Conservation (phyloP, 495 filamentous ascomycete species). For the Usnea hakonensis region DNA sequence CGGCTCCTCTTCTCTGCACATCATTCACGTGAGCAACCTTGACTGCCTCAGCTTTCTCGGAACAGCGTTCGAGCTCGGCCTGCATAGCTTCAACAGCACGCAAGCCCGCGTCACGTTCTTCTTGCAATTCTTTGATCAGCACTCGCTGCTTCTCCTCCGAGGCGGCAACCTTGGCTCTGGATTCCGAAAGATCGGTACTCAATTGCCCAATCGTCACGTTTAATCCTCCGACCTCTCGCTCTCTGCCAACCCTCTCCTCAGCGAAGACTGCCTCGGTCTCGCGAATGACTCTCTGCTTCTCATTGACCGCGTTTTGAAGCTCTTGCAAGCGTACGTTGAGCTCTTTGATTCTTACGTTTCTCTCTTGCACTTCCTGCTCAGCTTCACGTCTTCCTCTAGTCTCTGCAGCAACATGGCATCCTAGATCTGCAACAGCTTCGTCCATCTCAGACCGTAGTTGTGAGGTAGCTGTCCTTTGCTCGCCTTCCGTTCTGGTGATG, state of each 20-base stretch:
- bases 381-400: conserved; percentile 31
- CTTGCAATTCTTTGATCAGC: conserved; percentile 27
- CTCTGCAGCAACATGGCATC: conserved; percentile 33
- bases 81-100: conserved; percentile 19
- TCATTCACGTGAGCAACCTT: conserved; percentile 15
- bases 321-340: conserved; percentile 29
- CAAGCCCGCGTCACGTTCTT: conserved; percentile 20
- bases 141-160: conserved; percentile 45
- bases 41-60: conserved; percentile 30
- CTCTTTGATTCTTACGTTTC: conserved; percentile 34
- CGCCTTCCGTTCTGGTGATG: conserved; percentile 50
- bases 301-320: conserved; percentile 38
- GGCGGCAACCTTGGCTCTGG: conserved; percentile 33
- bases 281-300: conserved; percentile 36
- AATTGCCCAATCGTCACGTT: conserved; percentile 22
- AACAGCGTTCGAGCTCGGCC: conserved; percentile 32
- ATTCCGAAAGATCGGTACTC: conserved; percentile 14
- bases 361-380: conserved; percentile 29
- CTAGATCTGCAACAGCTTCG: conserved; percentile 36
- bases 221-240: conserved; percentile 30
- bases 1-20: conserved; percentile 17
- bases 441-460: conserved; percentile 29
- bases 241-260: conserved; percentile 31
- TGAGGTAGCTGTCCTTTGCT: conserved; percentile 35
- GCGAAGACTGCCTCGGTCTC: conserved; percentile 31